A percentile compares a stretch with the other conserved stretches of the same genome.
Evolutionary conservation across 2,329 filamentous ascomycete genomes (phyloP).

Genomic region (Trichoderma hamatum): DNA sequence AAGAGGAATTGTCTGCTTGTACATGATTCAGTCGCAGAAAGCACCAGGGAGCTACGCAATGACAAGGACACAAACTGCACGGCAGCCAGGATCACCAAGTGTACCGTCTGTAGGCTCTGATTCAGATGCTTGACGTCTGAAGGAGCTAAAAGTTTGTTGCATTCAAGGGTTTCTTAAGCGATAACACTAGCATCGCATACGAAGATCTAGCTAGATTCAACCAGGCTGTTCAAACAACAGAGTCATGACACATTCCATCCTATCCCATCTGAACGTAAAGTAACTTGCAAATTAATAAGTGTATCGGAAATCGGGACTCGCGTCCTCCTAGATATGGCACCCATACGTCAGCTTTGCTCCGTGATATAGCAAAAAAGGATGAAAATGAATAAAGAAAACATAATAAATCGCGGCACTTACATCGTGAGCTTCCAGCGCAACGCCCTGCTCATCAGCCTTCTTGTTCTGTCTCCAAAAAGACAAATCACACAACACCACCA

Average conservation of each 20-base stretch:
- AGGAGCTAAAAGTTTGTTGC: background rate
- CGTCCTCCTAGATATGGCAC: slow-evolving; percentile 37
- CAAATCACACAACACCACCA: slow-evolving; percentile 48
- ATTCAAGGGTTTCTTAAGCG: background rate
- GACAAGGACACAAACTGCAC: background rate
- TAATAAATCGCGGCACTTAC: slow-evolving; percentile 42
- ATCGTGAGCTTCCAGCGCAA: slow-evolving; percentile 53
- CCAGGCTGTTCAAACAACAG: background rate
- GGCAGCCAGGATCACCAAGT: background rate
- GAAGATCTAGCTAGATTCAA: background rate
- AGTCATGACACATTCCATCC: background rate
- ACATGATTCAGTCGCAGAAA: background rate
- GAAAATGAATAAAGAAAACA: background rate
- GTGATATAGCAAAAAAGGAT: background rate
- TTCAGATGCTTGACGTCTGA: background rate
- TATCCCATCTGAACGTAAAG: background rate
- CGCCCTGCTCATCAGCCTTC: slow-evolving; percentile 57
- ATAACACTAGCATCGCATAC: background rate
- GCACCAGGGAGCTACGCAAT: background rate
- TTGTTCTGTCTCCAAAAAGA: slow-evolving; percentile 50
- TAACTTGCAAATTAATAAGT: slow-evolving; percentile 29
- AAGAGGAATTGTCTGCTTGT: too few relatives aligned
- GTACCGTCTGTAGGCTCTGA: background rate
- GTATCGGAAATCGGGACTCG: slow-evolving; percentile 40
- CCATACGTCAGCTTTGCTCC: background rate